Evolutionary conservation across 768 basidiomycete genomes (phyloP).

Genomic region (Favolaschia claudopus): DNA sequence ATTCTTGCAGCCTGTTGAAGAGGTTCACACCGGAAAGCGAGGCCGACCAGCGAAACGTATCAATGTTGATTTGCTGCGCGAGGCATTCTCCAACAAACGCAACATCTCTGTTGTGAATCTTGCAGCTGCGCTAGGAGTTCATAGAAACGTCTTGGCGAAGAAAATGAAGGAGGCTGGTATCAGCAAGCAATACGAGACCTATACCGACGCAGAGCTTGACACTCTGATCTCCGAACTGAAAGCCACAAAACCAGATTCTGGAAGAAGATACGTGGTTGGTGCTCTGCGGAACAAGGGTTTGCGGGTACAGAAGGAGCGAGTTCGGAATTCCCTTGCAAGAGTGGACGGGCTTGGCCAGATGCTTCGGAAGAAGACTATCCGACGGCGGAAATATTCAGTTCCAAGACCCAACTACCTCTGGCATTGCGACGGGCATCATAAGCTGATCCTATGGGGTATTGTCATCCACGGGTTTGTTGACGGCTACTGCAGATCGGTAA

Average conservation of each 20-base stretch:
- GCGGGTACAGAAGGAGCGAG: constrained; percentile 27
- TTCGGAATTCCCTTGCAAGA: constrained; percentile 24
- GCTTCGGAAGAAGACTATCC: constrained; percentile 22
- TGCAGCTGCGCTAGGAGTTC: background rate
- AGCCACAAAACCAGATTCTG: constrained; percentile 26
- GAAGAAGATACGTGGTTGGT: constrained; percentile 32
- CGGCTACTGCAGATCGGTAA: constrained; percentile 37
- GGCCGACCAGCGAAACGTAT: constrained; percentile 22
- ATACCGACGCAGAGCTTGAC: constrained; percentile 13
- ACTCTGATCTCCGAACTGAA: constrained; percentile 11
- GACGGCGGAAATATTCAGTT: constrained; percentile 25
- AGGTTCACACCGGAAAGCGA: background rate
- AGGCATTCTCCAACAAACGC: constrained; percentile 11
- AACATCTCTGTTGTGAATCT: constrained; percentile 11
- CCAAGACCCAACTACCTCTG: constrained; percentile 31
- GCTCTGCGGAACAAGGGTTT: constrained; percentile 27
- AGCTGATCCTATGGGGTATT: constrained; percentile 37
- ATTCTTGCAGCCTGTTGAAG: background rate
- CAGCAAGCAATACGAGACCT: background rate
- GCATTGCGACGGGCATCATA: constrained; percentile 37
- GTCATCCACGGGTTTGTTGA: constrained; percentile 40
- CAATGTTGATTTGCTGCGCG: constrained; percentile 9
- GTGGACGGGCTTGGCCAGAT: constrained; percentile 33
- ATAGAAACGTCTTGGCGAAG: background rate
- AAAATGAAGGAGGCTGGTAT: constrained; percentile 3